Conservation (phyloP, 768 basidiomycete genomes). For the Amanita rubescens region DNA sequence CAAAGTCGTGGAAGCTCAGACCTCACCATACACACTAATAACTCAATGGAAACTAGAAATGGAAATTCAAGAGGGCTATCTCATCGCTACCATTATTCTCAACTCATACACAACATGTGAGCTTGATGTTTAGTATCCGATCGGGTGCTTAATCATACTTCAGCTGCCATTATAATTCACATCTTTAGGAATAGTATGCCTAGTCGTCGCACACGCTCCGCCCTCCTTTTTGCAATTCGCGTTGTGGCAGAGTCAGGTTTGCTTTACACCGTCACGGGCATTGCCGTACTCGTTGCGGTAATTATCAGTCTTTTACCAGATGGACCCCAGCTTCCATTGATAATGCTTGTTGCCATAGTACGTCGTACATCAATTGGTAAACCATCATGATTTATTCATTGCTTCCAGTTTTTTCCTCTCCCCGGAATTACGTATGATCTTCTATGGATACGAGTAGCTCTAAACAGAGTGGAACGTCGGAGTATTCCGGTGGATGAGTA, state of each 20-base stretch:
- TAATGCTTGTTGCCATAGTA: background rate
- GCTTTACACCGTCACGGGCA: constrained; percentile 1
- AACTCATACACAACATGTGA: constrained; percentile 3
- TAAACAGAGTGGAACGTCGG: no score
- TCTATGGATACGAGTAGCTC: constrained; percentile 1
- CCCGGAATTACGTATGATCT: constrained; percentile 5
- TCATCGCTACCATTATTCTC: background rate
- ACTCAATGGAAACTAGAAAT: no score
- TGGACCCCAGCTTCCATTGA: background rate
- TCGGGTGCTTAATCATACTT: background rate
- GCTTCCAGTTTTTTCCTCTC: background rate
- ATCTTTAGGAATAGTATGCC: background rate
- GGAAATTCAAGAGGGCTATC: background rate
- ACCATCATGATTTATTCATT: background rate
- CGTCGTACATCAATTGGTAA: background rate
- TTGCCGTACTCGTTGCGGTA: background rate
- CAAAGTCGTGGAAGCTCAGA: no score
- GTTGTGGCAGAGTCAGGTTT: constrained; percentile 3
- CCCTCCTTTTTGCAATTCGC: background rate
- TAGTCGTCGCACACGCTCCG: background rate
- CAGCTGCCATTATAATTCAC: constrained; percentile 1
- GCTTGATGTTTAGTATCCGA: background rate
- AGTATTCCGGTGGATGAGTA: no score
- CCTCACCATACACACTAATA: background rate
- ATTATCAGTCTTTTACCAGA: no score